Percentiles rank a stretch among this genome's conserved stretches.
Evolutionary conservation across 148 eudicot species (phyloP).

Genomic region (Vaccinium macrocarpon): DNA sequence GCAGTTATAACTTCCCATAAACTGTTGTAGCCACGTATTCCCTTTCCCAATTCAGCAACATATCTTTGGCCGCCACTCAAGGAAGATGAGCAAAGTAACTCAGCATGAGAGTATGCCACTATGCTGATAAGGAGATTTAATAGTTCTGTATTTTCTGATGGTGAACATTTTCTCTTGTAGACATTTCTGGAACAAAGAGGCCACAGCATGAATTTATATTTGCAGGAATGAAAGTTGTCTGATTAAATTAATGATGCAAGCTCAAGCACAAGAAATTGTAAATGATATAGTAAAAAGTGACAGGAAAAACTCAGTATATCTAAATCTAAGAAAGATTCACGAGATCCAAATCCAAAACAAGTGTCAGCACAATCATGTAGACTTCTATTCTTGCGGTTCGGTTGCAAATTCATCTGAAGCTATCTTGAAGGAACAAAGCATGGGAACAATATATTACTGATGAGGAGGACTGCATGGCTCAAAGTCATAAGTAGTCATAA

Average conservation of each 20-base stretch:
- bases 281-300: neutral
- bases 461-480: neutral
- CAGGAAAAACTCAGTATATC: neutral
- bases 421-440: neutral
- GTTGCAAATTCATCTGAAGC: neutral
- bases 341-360: neutral
- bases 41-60: conserved; percentile 30
- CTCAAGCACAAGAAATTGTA: neutral
- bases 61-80: conserved; percentile 30
- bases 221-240: neutral
- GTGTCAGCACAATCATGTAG: neutral
- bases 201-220: conserved; percentile 7
- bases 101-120: conserved; percentile 49
- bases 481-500: neutral
- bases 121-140: conserved; percentile 65
- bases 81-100: conserved; percentile 34
- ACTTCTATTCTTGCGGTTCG: neutral
- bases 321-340: neutral
- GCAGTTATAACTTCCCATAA: conserved; percentile 67
- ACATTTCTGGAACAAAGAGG: conserved; percentile 40
- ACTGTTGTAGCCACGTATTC: conserved; percentile 27
- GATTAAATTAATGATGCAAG: neutral
- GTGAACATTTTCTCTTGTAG: conserved; percentile 44
- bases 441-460: conserved; percentile 11
- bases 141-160: conserved; percentile 50